Conservation (phyloP, 2,329 filamentous ascomycete species). For the Talaromyces sp. region DNA sequence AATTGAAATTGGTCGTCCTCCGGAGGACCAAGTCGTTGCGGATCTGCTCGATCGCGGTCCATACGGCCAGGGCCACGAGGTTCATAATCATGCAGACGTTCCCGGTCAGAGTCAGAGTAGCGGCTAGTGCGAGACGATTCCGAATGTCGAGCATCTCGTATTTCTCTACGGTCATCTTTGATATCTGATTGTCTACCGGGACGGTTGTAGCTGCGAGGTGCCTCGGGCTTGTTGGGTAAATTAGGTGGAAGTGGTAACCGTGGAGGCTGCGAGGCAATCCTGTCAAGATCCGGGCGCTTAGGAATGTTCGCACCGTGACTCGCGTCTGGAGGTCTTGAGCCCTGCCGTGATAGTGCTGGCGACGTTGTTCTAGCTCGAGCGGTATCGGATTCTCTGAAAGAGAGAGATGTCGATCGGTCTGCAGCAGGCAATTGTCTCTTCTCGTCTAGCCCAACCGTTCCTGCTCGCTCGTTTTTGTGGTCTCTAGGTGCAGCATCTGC, state of each 20-base stretch:
- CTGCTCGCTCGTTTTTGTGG: not conserved
- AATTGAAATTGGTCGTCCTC: slow-evolving; percentile 40
- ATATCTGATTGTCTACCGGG: slow-evolving; percentile 37
- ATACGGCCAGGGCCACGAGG: slow-evolving; percentile 36
- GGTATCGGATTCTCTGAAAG: slow-evolving; percentile 18
- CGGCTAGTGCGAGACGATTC: slow-evolving; percentile 37
- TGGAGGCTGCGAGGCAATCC: too few species aligned
- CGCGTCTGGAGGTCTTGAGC: slow-evolving; percentile 29
- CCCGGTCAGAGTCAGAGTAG: slow-evolving; percentile 37
- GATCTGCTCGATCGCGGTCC: slow-evolving; percentile 27
- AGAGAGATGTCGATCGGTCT: not conserved
- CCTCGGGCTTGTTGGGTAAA: slow-evolving; percentile 35
- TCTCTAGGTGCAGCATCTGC: slow-evolving; percentile 6
- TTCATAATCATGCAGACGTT: slow-evolving; percentile 37
- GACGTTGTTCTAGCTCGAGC: slow-evolving; percentile 21
- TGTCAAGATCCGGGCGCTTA: slow-evolving; percentile 39
- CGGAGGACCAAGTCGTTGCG: slow-evolving; percentile 27
- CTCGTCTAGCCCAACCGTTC: not conserved
- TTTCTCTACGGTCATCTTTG: slow-evolving; percentile 37
- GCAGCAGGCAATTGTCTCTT: not conserved
- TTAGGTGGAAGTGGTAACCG: slow-evolving; percentile 33
- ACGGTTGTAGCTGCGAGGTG: slow-evolving; percentile 32
- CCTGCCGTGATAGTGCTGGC: slow-evolving; percentile 25
- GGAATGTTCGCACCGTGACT: slow-evolving; percentile 32
- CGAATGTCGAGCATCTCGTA: slow-evolving; percentile 31